Conservation (phyloP, 1,139 yeast genomes). For the Taphrina flavorubra region DNA sequence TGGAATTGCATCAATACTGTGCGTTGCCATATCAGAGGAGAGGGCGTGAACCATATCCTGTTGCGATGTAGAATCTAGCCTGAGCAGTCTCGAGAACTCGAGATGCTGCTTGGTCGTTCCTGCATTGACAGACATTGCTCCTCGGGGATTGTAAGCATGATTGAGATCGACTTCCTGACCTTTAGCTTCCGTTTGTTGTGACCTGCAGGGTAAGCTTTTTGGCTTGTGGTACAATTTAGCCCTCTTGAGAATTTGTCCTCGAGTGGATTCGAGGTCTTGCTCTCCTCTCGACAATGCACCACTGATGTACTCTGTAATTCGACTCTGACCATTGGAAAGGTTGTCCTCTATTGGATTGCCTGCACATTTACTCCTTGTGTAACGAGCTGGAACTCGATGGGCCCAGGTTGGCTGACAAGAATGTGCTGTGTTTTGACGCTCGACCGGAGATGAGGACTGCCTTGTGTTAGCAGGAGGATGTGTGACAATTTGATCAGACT, state of each 20-base stretch:
- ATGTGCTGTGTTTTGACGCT: too few relatives aligned
- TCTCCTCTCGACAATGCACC: not conserved
- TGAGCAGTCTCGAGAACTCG: not conserved
- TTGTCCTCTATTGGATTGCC: not conserved
- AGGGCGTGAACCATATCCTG: conserved; percentile 3
- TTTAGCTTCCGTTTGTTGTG: too few relatives aligned
- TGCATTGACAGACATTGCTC: too few relatives aligned
- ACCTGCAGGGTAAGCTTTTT: too few relatives aligned
- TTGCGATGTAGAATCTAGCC: not conserved
- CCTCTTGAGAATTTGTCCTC: not conserved
- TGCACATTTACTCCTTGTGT: not conserved
- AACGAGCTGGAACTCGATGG: not conserved
- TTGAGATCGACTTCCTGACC: too few relatives aligned
- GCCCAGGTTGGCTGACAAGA: too few relatives aligned
- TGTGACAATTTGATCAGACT: too few relatives aligned
- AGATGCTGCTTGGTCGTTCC: not conserved
- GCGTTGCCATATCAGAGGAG: not conserved
- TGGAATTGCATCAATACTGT: not conserved
- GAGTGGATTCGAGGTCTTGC: not conserved
- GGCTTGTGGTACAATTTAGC: not conserved
- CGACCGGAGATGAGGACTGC: too few relatives aligned
- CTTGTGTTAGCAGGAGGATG: too few relatives aligned
- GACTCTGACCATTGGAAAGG: not conserved
- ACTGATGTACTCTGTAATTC: conserved; percentile 1
- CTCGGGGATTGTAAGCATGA: too few relatives aligned